Percentiles rank a stretch among this genome's conserved stretches.
Evolutionary conservation across 257 asterid species (phyloP).

Genomic region (Solanum sejunctum): DNA sequence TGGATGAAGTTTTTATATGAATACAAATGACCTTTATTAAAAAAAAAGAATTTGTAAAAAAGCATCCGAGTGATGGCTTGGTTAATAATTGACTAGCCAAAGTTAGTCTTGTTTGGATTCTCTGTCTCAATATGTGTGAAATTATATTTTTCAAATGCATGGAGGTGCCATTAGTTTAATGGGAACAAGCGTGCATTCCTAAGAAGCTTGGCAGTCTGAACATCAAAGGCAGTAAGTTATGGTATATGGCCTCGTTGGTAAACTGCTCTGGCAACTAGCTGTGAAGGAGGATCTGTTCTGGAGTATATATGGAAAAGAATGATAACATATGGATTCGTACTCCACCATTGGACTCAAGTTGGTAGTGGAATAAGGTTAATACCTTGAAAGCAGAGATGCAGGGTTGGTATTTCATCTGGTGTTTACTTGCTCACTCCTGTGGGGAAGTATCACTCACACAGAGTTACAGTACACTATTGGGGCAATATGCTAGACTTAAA

Average conservation of each 20-base stretch:
- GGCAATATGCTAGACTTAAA: neutral
- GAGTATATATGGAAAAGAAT: neutral
- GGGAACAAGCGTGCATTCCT: no score
- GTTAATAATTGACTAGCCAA: neutral
- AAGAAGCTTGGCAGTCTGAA: no score
- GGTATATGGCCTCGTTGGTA: neutral
- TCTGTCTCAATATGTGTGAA: neutral
- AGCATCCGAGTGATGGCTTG: neutral
- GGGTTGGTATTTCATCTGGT: neutral
- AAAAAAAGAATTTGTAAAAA: neutral
- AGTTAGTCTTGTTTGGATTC: neutral
- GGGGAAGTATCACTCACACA: neutral
- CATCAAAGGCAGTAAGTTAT: no score
- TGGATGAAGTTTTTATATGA: no score
- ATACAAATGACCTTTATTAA: no score
- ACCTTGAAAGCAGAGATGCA: neutral
- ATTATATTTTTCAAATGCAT: neutral
- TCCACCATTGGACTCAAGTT: neutral
- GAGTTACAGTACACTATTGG: neutral
- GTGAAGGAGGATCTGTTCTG: neutral
- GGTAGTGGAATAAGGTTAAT: neutral
- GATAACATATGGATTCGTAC: neutral
- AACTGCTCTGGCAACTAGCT: neutral
- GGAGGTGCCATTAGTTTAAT: neutral
- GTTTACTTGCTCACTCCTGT: neutral